A percentile compares a stretch with the other conserved stretches of the same genome.
phyloP scores from a whole-genome alignment of 495 filamentous ascomycete genomes.

The Endocarpon pusillum region DNA sequence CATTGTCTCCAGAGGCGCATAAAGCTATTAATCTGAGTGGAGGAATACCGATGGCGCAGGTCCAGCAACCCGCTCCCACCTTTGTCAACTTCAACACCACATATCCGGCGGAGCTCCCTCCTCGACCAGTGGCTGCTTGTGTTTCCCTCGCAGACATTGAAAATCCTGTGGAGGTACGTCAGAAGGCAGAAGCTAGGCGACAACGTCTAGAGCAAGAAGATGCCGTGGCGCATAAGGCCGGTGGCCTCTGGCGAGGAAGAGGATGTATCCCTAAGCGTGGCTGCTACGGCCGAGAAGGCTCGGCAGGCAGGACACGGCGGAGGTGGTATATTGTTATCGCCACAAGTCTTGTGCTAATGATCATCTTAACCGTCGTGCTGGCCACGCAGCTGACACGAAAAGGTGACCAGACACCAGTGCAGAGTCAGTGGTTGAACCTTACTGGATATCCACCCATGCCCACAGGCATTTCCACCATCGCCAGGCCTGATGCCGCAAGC shows the following conservation, averaged over 20 bases:
- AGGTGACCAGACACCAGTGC: slow-evolving; percentile 20
- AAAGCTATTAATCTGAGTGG: slow-evolving; percentile 23
- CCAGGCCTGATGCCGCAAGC: slow-evolving; percentile 40
- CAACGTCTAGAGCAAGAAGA: slow-evolving; percentile 49
- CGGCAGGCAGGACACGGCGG: slow-evolving; percentile 45
- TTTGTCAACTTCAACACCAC: slow-evolving; percentile 14
- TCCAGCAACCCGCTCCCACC: slow-evolving; percentile 10
- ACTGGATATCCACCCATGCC: slow-evolving; percentile 76
- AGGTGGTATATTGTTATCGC: slow-evolving; percentile 40
- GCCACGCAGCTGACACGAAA: slow-evolving; percentile 42
- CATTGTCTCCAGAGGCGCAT: slow-evolving; percentile 25
- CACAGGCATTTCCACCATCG: slow-evolving; percentile 61
- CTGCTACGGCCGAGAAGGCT: slow-evolving; percentile 42
- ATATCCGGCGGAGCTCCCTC: no score
- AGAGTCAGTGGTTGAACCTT: slow-evolving; percentile 60
- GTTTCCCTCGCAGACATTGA: no score
- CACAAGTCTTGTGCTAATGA: slow-evolving; percentile 34
- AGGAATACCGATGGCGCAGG: slow-evolving; percentile 29
- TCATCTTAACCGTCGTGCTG: slow-evolving; percentile 41
- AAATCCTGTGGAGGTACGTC: no score
- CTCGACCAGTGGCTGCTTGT: no score
- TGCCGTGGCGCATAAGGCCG: slow-evolving; percentile 31
- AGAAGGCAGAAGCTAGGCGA: slow-evolving; percentile 33
- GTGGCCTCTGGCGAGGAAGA: slow-evolving; percentile 42
- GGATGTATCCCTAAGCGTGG: slow-evolving; percentile 39